Evolutionary conservation across 2,329 filamentous ascomycete genomes (phyloP), one percentile per base, ranked within the genome.

Genomic region (Metarhizium robertsii): DNA sequence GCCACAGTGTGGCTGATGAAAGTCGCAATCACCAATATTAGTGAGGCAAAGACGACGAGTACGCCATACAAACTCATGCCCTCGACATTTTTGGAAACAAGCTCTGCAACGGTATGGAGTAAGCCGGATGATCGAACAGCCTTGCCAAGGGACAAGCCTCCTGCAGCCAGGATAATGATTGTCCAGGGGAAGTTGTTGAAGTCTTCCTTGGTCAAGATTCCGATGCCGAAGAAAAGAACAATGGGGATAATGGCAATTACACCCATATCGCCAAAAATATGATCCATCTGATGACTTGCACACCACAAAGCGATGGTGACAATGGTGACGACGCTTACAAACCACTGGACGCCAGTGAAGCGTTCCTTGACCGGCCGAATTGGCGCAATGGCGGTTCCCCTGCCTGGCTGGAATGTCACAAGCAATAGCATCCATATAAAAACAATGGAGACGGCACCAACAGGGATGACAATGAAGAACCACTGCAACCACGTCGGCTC

Each of bases 121-220:
- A 99, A 79, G 1, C 94, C 94, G 0, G 92, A 97, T 0, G 90
- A 94, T 60, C 91, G 92, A 57, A 99, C 94, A 0, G 92, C 89
- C 70, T 95, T 96, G 55, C 94, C 94, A 0, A 99, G 83, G 1
- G 91, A 91, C 38, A 99, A 75, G 7, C 94, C 94, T 50, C 94
- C 94, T 0, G 94, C 92, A 0, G 94, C 94, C 20, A 99, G 85
- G 65, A 99, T 97, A 72, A 99, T 96, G 71, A 99, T 99, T 20
- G 95, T 99, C 94, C 94, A 99, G 43, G 96, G 87, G 71, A 99
- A 99, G 71, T 99, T 99, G 77, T 99, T 99, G 69, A 99, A 99
- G 73, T 99, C 94, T 72, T 97, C 94, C 73, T 97, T 99, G 51
- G 92, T 97, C 36, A 99, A 78, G 61, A 97, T 92, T 11, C 94